These are phyloP conservation scores for Trichophyton verrucosum DNA, from an alignment of 2,329 filamentous ascomycete genomes.

Conservation along the genomic window DNA sequence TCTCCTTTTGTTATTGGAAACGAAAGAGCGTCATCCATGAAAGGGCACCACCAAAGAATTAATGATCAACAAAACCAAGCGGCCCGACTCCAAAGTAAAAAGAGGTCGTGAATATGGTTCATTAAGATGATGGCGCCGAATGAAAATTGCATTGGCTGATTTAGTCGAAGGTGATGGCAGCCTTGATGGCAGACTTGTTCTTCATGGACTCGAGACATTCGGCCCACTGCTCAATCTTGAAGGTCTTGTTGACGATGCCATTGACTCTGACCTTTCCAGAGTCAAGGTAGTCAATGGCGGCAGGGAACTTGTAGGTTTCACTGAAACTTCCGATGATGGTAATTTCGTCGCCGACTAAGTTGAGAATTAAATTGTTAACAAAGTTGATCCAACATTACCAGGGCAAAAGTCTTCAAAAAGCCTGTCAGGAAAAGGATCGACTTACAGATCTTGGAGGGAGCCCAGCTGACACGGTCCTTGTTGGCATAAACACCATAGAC, in stretches of 20 bases:
- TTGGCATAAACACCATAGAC: conserved; percentile 60
- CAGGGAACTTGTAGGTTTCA: conserved; percentile 59
- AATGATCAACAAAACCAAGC: neutral
- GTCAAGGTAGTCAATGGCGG: conserved; percentile 42
- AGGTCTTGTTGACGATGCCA: conserved; percentile 62
- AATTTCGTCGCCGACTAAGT: conserved; percentile 47
- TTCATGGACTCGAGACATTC: conserved; percentile 59
- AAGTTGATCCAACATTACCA: neutral
- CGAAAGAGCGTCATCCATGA: neutral
- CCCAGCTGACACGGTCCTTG: conserved; percentile 51
- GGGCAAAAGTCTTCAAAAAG: neutral
- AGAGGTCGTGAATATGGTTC: neutral
- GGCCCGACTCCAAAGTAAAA: neutral
- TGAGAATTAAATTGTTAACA: conserved; percentile 7
- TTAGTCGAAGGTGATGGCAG: conserved; percentile 57
- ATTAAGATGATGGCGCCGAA: neutral
- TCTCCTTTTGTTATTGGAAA: neutral
- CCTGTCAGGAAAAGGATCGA: conserved; percentile 17
- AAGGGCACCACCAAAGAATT: neutral
- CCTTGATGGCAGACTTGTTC: conserved; percentile 63
- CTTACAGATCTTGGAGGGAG: conserved; percentile 59
- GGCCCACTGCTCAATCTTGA: conserved; percentile 59
- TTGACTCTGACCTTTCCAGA: conserved; percentile 37
- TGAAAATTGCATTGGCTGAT: neutral
- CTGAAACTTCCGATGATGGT: conserved; percentile 63